These are phyloP conservation scores for Graphilbum ipis-grandicollis DNA, from an alignment of 2,329 filamentous ascomycete genomes.

Conservation along the genomic window DNA sequence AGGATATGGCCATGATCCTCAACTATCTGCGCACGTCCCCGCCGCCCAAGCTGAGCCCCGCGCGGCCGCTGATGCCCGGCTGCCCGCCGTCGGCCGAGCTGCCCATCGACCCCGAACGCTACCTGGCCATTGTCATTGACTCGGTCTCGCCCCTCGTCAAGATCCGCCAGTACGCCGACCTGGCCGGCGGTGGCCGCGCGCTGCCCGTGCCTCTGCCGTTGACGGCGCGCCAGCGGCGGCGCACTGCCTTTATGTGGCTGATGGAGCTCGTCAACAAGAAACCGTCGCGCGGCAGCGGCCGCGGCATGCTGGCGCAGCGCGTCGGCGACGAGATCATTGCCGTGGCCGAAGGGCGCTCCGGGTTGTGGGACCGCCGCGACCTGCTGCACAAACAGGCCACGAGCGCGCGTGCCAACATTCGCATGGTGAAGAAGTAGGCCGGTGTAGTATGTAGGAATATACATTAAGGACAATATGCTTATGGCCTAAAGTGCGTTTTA, in stretches of 20 bases:
- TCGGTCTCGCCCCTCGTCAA: conserved; percentile 79
- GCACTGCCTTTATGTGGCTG: conserved; percentile 77
- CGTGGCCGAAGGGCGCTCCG: conserved; percentile 72
- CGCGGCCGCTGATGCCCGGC: conserved; percentile 56
- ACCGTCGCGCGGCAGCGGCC: conserved; percentile 52
- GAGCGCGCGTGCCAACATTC: conserved; percentile 56
- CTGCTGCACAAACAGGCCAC: conserved; percentile 69
- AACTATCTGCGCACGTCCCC: conserved; percentile 71
- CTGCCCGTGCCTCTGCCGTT: conserved; percentile 73
- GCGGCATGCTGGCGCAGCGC: conserved; percentile 54
- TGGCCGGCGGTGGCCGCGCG: conserved; percentile 70
- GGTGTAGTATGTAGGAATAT: too few species aligned
- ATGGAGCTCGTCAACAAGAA: conserved; percentile 68
- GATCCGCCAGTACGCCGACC: conserved; percentile 57
- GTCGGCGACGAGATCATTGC: conserved; percentile 76
- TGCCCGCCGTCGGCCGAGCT: conserved; percentile 62
- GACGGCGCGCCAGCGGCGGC: conserved; percentile 53
- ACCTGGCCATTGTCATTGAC: conserved; percentile 81
- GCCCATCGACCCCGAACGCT: conserved; percentile 75
- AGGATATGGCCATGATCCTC: conserved; percentile 78
- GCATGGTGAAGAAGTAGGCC: conserved; percentile 13
- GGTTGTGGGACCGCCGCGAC: conserved; percentile 68
- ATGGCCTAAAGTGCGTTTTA: too few species aligned
- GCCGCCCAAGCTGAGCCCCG: conserved; percentile 56
- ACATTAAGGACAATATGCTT: too few species aligned